Conservation (phyloP, 805 yeast species). For the Metschnikowia cubensis region DNA sequence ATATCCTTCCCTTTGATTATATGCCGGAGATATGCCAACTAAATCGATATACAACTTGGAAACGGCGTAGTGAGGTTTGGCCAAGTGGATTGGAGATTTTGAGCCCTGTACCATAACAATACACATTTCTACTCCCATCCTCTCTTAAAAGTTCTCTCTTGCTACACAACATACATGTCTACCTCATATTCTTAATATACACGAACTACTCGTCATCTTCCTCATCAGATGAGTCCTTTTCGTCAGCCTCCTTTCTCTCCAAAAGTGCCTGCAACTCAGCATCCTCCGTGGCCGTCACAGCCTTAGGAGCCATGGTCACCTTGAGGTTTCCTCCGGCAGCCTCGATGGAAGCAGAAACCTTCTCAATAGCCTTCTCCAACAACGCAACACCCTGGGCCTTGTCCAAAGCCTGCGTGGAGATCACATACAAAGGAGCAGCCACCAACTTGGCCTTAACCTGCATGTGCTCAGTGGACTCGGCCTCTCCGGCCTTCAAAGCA, state of each 20-base stretch:
- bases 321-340: constrained; percentile 81
- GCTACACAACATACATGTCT: no score
- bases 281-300: constrained; percentile 97
- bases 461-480: constrained; percentile 73
- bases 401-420: constrained; percentile 89
- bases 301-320: constrained; percentile 97
- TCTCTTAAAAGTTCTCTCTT: no score
- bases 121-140: no score
- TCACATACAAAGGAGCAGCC: constrained; percentile 94
- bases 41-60: no score
- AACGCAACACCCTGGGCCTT: constrained; percentile 82
- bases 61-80: no score
- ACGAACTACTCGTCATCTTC: constrained; percentile 45
- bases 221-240: constrained; percentile 78
- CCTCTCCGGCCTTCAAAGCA: constrained; percentile 86
- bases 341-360: constrained; percentile 65
- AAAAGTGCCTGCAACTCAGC: constrained; percentile 94
- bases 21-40: no score
- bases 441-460: constrained; percentile 92
- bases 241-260: constrained; percentile 90
- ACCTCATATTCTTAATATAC: constrained; percentile 9
- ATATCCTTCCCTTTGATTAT: no score
- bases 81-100: no score
- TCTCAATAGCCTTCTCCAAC: constrained; percentile 74
- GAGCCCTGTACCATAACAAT: no score